Percentiles rank a stretch among this genome's conserved stretches.
Evolutionary conservation across 1,284 basidiomycete genomes (phyloP).

Genomic region (Fomitopsis pinicola): DNA sequence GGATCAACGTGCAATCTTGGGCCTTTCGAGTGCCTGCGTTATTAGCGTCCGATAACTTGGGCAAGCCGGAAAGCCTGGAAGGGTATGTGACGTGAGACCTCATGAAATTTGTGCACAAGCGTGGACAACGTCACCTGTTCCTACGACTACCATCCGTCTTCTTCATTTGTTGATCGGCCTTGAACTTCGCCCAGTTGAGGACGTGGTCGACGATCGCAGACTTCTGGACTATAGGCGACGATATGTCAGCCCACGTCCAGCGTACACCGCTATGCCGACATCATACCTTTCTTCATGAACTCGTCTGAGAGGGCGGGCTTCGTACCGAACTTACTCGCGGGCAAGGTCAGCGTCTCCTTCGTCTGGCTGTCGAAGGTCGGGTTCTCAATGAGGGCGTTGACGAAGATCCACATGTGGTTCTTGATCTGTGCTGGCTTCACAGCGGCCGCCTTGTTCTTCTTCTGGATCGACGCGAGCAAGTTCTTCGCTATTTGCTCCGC

Average conservation of each 20-base stretch:
- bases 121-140: conserved; percentile 51
- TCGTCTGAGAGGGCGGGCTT: conserved; percentile 85
- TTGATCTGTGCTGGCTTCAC: conserved; percentile 94
- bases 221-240: conserved; percentile 64
- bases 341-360: conserved; percentile 93
- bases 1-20: conserved; percentile 88
- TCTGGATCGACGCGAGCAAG: conserved; percentile 77
- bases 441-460: conserved; percentile 95
- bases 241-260: background rate
- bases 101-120: background rate
- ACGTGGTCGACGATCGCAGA: conserved; percentile 92
- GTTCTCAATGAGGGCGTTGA: conserved; percentile 96
- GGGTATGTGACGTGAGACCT: background rate
- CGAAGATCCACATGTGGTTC: conserved; percentile 98
- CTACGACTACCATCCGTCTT: conserved; percentile 96
- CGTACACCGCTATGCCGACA: background rate
- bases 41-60: conserved; percentile 97
- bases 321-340: conserved; percentile 87
- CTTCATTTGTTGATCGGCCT: conserved; percentile 94
- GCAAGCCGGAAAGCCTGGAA: conserved; percentile 78
- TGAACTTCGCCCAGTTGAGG: conserved; percentile 94
- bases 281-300: conserved; percentile 89
- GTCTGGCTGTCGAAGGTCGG: conserved; percentile 99
- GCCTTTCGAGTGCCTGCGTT: conserved; percentile 89
- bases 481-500: conserved; percentile 89